phyloP scores from a whole-genome alignment of 805 yeast species.

The Tetrapisispora taiwanensis region DNA sequence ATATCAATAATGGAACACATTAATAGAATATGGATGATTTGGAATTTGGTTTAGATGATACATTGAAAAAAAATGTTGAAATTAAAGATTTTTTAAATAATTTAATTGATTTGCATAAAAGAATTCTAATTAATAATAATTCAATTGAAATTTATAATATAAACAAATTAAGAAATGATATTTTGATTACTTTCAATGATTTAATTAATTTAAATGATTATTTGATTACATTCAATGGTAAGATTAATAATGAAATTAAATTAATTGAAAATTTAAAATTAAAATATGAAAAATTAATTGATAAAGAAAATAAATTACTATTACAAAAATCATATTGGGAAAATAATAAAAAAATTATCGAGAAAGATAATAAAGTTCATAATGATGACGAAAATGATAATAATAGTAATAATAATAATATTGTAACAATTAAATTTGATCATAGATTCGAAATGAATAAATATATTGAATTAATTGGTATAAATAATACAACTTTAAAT shows the following conservation, averaged over 20 bases:
- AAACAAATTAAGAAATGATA: conserved; percentile 19
- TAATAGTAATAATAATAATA: neutral
- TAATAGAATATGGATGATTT: neutral
- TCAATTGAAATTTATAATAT: conserved; percentile 6
- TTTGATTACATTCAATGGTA: conserved; percentile 20
- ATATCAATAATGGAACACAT: no score
- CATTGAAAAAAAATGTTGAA: conserved; percentile 16
- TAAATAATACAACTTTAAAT: conserved; percentile 13
- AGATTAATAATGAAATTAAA: conserved; percentile 15
- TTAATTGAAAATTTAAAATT: conserved; percentile 6
- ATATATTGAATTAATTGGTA: conserved; percentile 22
- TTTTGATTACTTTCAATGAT: conserved; percentile 23
- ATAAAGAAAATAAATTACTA: conserved; percentile 6
- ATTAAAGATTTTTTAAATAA: conserved; percentile 14
- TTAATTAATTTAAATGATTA: conserved; percentile 17
- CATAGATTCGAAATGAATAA: conserved; percentile 15
- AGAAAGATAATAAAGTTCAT: no score
- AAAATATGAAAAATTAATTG: conserved; percentile 8
- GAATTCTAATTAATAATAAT: conserved; percentile 10
- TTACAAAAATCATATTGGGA: conserved; percentile 7
- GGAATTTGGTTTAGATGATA: conserved; percentile 11
- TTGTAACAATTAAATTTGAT: neutral
- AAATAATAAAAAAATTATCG: neutral
- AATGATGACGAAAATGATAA: neutral
- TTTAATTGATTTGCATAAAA: conserved; percentile 15